Evolutionary conservation across 306 rosid species (phyloP).

Genomic region (Vigna hirtella): DNA sequence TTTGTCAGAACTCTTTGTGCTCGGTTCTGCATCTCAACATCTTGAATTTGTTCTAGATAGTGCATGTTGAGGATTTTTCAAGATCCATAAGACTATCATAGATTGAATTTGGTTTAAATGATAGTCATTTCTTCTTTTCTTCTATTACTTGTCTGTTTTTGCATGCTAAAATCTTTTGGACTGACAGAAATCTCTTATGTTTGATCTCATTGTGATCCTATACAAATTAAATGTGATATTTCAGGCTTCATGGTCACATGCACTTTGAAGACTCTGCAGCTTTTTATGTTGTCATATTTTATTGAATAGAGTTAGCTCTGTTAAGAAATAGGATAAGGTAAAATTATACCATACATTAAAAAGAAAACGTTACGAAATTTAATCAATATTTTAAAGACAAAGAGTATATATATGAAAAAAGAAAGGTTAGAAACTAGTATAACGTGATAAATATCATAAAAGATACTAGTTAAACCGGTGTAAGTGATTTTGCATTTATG

Average conservation of each 20-base stretch:
- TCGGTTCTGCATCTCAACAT: constrained; percentile 36
- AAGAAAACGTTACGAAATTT: too few species aligned
- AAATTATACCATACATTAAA: too few species aligned
- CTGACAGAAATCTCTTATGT: background rate
- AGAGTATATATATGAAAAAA: too few species aligned
- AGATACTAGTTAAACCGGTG: too few species aligned
- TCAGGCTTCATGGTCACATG: constrained; percentile 34
- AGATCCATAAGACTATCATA: constrained; percentile 48
- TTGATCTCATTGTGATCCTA: constrained; percentile 24
- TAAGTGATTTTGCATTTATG: too few species aligned
- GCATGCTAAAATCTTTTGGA: constrained; percentile 3
- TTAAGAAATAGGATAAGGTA: too few species aligned
- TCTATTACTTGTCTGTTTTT: background rate
- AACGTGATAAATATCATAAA: too few species aligned
- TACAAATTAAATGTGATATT: constrained; percentile 32
- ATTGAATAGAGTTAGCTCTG: constrained; percentile 37
- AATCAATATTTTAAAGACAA: too few species aligned
- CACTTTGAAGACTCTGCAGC: constrained; percentile 13
- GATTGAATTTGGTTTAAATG: constrained; percentile 51
- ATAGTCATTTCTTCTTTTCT: constrained; percentile 6
- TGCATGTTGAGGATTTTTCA: constrained; percentile 46
- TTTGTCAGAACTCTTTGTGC: constrained; percentile 31
- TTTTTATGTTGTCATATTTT: constrained; percentile 29
- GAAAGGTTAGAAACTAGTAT: too few species aligned
- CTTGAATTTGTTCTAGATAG: constrained; percentile 48